Evolutionary conservation across 768 basidiomycete genomes (phyloP).

Genomic region (Boletus barrowsii): DNA sequence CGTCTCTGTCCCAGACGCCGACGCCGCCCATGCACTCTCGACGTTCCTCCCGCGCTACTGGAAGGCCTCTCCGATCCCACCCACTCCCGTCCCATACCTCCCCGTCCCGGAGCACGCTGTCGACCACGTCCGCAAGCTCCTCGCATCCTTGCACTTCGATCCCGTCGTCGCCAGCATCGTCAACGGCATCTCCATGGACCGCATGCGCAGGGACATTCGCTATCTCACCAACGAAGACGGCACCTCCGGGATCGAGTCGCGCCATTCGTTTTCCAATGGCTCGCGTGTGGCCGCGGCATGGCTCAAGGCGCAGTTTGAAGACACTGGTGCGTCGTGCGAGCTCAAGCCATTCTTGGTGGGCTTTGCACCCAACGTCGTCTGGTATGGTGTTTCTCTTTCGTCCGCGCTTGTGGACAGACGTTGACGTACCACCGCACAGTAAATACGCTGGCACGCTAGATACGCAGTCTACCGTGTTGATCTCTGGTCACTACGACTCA

Average conservation of each 20-base stretch:
- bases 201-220: constrained; percentile 68
- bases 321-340: constrained; percentile 70
- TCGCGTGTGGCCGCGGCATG: constrained; percentile 23
- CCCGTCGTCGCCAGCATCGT: constrained; percentile 67
- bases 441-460: constrained; percentile 49
- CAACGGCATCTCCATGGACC: constrained; percentile 60
- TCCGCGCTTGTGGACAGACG: background rate
- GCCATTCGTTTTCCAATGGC: constrained; percentile 85
- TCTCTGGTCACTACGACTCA: constrained; percentile 89
- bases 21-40: constrained; percentile 48
- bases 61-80: constrained; percentile 64
- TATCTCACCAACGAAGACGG: constrained; percentile 84
- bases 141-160: constrained; percentile 61
- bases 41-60: constrained; percentile 68
- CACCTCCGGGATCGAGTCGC: constrained; percentile 65
- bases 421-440: constrained; percentile 24
- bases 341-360: constrained; percentile 63
- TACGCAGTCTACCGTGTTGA: constrained; percentile 59
- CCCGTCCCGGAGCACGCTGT: constrained; percentile 58
- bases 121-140: constrained; percentile 53
- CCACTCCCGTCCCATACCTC: constrained; percentile 42
- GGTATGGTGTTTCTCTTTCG: constrained; percentile 39
- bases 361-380: constrained; percentile 86
- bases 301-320: constrained; percentile 69
- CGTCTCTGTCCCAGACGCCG: constrained; percentile 42